Base-by-base conservation (phyloP, 345 rosid species). In the Excoecaria cochinchinensis region DNA sequence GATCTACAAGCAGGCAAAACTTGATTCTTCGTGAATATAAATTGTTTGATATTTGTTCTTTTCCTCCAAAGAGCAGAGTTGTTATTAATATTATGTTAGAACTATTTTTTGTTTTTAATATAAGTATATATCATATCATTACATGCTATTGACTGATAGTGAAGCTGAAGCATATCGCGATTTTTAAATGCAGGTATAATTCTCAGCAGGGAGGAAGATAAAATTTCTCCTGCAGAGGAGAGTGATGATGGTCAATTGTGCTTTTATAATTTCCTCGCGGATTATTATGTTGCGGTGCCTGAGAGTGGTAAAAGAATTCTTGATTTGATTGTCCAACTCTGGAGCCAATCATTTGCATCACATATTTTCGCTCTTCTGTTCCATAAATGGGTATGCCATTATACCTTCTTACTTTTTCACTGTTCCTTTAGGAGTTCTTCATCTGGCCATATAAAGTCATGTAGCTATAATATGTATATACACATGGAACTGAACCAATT, bases 291-390 rank as follows among this genome's bases (percentile, higher is more conserved):
- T 65, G 73, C 53, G 59, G 82, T 80, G 38, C 91, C 97, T 6
- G 89, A 86, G 69, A 89, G 89, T 64, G 97, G 99, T 38, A 86
- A 89, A 48, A 85, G 78, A 53, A 93, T 90, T 24, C 94, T 96
- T 73, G 91, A 92, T 86, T 76, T 90, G 87, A 92, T 96, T 79
- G 92, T 93, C 65, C 99, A 88, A 80, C 91, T 96, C 3, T 96
- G 99, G 99, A 96, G 97, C 82, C 99, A 96, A 81, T 93, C 95
- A 12, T 93, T 93, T 82, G 97, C 97, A 68, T 93, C 97, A 13
- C 90, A 93, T 80, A 89, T 93, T 39, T 96, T 92, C 76, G 70
- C 95, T 69, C 95, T 96, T 15, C 81, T 93, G 74, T 96, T 96
- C 68, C 97, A 96, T 81, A 93, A 96, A 87, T 90, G 97, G 98